Conservation (phyloP, 2,329 filamentous ascomycete genomes). For the Sporothrix luriei region DNA sequence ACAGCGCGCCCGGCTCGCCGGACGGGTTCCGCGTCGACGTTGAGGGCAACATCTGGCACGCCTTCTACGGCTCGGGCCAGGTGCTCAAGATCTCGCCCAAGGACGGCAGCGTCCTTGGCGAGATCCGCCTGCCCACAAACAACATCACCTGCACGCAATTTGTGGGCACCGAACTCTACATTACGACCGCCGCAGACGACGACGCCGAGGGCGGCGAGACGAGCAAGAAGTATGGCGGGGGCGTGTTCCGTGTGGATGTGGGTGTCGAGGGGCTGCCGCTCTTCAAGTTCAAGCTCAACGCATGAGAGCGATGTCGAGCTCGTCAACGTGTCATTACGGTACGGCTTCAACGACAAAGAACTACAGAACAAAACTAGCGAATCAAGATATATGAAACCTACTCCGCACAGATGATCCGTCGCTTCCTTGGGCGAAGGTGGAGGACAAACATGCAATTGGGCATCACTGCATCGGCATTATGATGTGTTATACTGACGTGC, state of each 20-base stretch:
- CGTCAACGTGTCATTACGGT: not conserved
- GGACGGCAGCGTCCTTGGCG: conserved; percentile 69
- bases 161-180: conserved; percentile 71
- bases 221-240: conserved; percentile 67
- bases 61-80: conserved; percentile 75
- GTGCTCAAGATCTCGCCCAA: conserved; percentile 71
- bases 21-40: conserved; percentile 85
- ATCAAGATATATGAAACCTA: too few species aligned
- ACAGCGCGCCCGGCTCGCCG: conserved; percentile 67
- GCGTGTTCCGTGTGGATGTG: conserved; percentile 75
- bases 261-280: conserved; percentile 66
- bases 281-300: conserved; percentile 62
- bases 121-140: conserved; percentile 73
- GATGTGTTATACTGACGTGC: not conserved
- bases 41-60: conserved; percentile 86
- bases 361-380: not conserved
- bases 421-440: not conserved
- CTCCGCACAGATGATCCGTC: too few species aligned
- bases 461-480: conserved; percentile 20
- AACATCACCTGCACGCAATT: conserved; percentile 83
- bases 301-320: not conserved
- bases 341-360: not conserved
- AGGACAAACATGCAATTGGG: conserved; percentile 20
- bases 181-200: conserved; percentile 74
- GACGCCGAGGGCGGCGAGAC: conserved; percentile 64